Evolutionary conservation across 352 stramenopile species (phyloP), one percentile per base, ranked within the genome.

Genomic region (Pythium rhizo-oryzae): DNA sequence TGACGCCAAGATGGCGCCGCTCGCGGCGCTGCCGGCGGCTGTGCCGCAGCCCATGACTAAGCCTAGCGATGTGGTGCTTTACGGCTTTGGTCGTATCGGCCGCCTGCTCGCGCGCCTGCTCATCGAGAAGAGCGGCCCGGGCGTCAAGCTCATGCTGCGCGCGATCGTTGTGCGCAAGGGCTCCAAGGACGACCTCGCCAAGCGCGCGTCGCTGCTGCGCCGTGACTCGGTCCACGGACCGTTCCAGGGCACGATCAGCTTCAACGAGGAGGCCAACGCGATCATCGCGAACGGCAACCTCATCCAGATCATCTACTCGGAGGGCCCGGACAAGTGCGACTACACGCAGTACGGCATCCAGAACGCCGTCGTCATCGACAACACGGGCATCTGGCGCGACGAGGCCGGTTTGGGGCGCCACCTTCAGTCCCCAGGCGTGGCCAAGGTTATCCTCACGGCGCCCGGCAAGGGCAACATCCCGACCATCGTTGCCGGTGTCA

Each of bases 281-380:
- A 93, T 97, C 70, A 87, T 97, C 57, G 87, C 86, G 30, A 94
- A 95, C 62, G 87, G 85, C 47, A 94, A 97, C 68, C 72, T 92
- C 44, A 96, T 96, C 64, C 87, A 94, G 66, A 89, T 96, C 68
- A 95, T 94, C 69, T 92, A 94, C 76, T 83, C 85, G 62, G 82
- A 90, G 25, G 78, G 77, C 44, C 87, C 89, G 1, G 88, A 95
- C 74, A 92, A 95, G 66, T 92, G 89, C 57, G 87, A 94, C 75
- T 97, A 96, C 77, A 91, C 84, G 12, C 77, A 90, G 70, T 92
- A 94, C 67, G 87, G 86, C 67, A 96, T 96, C 70, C 67, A 92
- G 53, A 75, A 97, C 65, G 89, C 90, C 35, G 85, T 96, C 43
- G 88, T 96, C n/a, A 91, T 96, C 66, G 90, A 96, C 70, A 96